Evolutionary conservation across 208 protist genomes (phyloP).

Genomic region (Acanthamoeba triangularis): DNA sequence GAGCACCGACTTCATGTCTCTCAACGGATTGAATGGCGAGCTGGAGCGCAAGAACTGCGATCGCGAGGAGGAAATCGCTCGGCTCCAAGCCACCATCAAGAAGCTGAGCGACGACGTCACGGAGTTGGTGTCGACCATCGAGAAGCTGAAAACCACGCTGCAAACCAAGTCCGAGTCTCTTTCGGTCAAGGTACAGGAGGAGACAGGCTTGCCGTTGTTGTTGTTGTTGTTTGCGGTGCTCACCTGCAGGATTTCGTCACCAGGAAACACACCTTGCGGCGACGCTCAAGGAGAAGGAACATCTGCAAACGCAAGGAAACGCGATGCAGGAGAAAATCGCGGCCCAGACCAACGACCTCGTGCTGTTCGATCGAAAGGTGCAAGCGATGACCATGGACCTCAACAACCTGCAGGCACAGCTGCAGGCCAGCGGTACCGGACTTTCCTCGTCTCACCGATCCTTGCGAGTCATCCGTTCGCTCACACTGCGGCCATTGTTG

Average conservation of each 20-base stretch:
- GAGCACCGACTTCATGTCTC: conserved; percentile 38
- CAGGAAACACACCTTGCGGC: conserved; percentile 27
- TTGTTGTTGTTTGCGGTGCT: neutral
- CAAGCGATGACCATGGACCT: conserved; percentile 47
- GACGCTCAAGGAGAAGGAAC: conserved; percentile 34
- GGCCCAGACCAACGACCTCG: conserved; percentile 19
- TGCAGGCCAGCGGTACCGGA: neutral
- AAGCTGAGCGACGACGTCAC: conserved; percentile 14
- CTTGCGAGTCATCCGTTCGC: no score
- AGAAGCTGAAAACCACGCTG: conserved; percentile 62
- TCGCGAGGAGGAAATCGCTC: conserved; percentile 38
- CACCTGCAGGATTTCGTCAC: neutral
- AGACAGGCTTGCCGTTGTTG: neutral
- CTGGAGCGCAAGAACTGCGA: conserved; percentile 9
- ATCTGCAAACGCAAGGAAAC: neutral
- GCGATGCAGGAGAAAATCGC: conserved; percentile 14
- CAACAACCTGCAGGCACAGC: conserved; percentile 33
- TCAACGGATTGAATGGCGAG: neutral
- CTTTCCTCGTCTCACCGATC: neutral
- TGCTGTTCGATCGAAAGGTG: conserved; percentile 27
- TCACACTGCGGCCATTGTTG: neutral
- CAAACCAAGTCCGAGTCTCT: conserved; percentile 45
- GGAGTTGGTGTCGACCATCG: neutral
- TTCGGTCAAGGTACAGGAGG: neutral
- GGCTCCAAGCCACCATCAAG: neutral